A percentile compares a stretch with the other conserved stretches of the same genome.
These are phyloP conservation scores for Aspergillus sp. DNA, from an alignment of 2,329 filamentous ascomycete species.

Conservation along the genomic window DNA sequence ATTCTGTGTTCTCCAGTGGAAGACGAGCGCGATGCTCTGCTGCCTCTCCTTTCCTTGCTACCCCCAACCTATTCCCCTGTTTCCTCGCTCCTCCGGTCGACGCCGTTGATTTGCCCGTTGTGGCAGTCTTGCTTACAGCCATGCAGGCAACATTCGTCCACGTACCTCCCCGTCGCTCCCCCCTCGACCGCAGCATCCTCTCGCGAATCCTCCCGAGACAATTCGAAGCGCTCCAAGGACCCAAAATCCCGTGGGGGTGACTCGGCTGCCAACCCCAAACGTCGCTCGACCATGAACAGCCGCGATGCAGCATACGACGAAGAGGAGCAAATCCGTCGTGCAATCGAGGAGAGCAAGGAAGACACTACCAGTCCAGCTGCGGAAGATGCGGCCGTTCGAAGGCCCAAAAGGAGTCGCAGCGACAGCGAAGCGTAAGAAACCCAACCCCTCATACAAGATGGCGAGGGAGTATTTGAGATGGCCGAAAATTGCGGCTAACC, in stretches of 20 bases:
- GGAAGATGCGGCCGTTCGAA: constrained; percentile 59
- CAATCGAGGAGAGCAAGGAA: constrained; percentile 93
- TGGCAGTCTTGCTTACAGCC: constrained; percentile 30
- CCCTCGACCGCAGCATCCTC: constrained; percentile 46
- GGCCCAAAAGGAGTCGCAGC: constrained; percentile 80
- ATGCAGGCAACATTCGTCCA: constrained; percentile 60
- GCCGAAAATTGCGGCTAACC: constrained; percentile 24
- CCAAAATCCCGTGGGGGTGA: constrained; percentile 51
- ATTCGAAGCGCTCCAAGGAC: constrained; percentile 39
- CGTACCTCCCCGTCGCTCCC: constrained; percentile 61
- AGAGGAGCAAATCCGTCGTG: constrained; percentile 81
- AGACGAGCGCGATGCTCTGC: neutral
- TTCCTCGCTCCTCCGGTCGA: neutral
- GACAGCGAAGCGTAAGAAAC: constrained; percentile 87
- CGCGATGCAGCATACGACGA: constrained; percentile 93
- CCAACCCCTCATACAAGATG: neutral
- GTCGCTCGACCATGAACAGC: constrained; percentile 96
- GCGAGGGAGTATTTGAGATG: neutral
- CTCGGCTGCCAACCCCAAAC: constrained; percentile 66
- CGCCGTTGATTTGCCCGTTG: constrained; percentile 2
- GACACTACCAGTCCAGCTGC: constrained; percentile 57
- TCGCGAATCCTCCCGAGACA: constrained; percentile 43
- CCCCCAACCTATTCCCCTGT: neutral
- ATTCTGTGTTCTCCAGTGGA: neutral
- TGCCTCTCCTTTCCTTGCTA: neutral